Evolutionary conservation across 2,329 filamentous ascomycete species (phyloP).

Genomic region (Clonostachys solani): DNA sequence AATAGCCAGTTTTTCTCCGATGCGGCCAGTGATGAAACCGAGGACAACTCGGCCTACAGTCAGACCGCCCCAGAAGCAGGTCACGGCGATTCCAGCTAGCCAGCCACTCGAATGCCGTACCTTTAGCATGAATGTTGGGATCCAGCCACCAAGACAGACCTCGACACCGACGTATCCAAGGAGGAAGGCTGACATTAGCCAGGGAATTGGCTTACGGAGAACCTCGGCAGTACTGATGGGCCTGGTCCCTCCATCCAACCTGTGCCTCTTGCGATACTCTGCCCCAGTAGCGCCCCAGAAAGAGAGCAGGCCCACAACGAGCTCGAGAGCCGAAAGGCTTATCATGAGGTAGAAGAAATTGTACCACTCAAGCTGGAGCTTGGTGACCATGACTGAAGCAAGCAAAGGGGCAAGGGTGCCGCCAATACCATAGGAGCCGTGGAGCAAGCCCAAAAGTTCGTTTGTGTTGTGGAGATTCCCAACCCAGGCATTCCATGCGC

Average conservation of each 20-base stretch:
- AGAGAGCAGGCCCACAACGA: slow-evolving; percentile 41
- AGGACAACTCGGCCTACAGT: slow-evolving; percentile 69
- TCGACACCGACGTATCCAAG: slow-evolving; percentile 78
- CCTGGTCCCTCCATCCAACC: slow-evolving; percentile 21
- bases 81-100: slow-evolving; percentile 69
- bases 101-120: slow-evolving; percentile 67
- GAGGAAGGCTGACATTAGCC: slow-evolving; percentile 71
- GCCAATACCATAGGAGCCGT: slow-evolving; percentile 69
- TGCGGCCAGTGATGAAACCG: slow-evolving; percentile 68
- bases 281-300: slow-evolving; percentile 62
- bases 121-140: slow-evolving; percentile 76
- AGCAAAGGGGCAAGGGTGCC: slow-evolving; percentile 66
- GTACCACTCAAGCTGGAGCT: slow-evolving; percentile 61
- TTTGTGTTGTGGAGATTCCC: slow-evolving; percentile 72
- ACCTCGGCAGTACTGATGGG: slow-evolving; percentile 39
- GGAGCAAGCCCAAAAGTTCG: slow-evolving; percentile 68
- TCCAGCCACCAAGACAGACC: slow-evolving; percentile 72
- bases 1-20: slow-evolving; percentile 66
- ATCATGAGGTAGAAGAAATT: slow-evolving; percentile 75
- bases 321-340: slow-evolving; percentile 50
- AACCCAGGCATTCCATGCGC: slow-evolving; percentile 54
- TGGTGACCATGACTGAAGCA: slow-evolving; percentile 69
- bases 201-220: slow-evolving; percentile 54
- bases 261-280: slow-evolving; percentile 39
- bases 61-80: slow-evolving; percentile 81